Evolutionary conservation across 345 rosid genomes (phyloP).

Genomic region (Bretschneidera sinensis): DNA sequence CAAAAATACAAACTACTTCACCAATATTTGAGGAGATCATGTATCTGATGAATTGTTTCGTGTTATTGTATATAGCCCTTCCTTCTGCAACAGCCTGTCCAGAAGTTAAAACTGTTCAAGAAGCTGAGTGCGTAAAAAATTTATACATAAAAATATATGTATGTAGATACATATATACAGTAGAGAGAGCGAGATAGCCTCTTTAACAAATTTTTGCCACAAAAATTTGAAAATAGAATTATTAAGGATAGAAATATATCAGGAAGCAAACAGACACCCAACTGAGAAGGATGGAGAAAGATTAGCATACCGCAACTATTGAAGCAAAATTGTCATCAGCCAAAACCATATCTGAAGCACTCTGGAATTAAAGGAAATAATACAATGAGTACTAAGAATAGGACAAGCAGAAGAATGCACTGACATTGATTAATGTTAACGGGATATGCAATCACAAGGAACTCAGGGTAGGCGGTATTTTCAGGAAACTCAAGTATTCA

Average conservation of each 20-base stretch:
- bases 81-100: slow-evolving; percentile 99
- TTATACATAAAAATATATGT: too few relatives aligned
- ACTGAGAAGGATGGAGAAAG: slow-evolving; percentile 17
- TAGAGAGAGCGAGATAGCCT: not conserved
- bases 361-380: slow-evolving; percentile 50
- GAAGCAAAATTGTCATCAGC: slow-evolving; percentile 99
- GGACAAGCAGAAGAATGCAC: too few relatives aligned
- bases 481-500: too few relatives aligned
- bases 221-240: too few relatives aligned
- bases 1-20: slow-evolving; percentile 99
- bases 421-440: too few relatives aligned
- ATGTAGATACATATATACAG: not conserved
- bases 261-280: slow-evolving; percentile 6
- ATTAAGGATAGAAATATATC: not conserved
- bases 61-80: slow-evolving; percentile 96
- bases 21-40: slow-evolving; percentile 99
- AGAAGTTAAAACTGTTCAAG: slow-evolving; percentile 20
- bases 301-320: slow-evolving; percentile 76
- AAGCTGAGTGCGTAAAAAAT: too few relatives aligned
- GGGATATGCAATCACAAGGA: not conserved
- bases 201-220: not conserved
- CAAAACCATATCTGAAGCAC: slow-evolving; percentile 99
- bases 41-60: slow-evolving; percentile 98
- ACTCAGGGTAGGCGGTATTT: too few relatives aligned
- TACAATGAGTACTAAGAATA: slow-evolving; percentile 10